These are phyloP conservation scores for Dioszegia hungarica DNA, from an alignment of 768 basidiomycete genomes.

Conservation along the genomic window DNA sequence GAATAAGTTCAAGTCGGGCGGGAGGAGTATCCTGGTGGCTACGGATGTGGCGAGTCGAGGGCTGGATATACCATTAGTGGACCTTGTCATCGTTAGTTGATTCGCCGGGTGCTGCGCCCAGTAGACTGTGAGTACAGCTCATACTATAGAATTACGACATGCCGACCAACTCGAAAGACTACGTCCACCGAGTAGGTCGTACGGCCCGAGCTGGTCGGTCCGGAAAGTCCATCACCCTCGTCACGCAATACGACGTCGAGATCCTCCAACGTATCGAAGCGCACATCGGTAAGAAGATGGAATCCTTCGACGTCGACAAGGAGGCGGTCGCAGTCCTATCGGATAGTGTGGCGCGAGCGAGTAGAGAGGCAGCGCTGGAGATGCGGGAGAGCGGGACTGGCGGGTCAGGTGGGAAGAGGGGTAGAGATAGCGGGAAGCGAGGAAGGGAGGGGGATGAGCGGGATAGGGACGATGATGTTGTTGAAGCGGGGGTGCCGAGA, in stretches of 20 bases:
- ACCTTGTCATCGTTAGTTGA: conserved; percentile 67
- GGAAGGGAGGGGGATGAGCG: conserved; percentile 61
- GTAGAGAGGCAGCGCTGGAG: conserved; percentile 64
- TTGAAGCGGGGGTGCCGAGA: conserved; percentile 81
- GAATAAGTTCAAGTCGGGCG: conserved; percentile 91
- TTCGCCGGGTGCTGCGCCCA: not conserved
- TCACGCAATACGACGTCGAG: conserved; percentile 98
- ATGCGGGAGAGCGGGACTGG: conserved; percentile 68
- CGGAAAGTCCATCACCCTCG: conserved; percentile 94
- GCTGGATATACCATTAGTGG: conserved; percentile 91
- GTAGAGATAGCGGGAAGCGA: conserved; percentile 51
- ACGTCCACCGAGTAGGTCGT: conserved; percentile 95
- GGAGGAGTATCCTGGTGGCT: conserved; percentile 83
- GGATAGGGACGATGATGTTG: conserved; percentile 87
- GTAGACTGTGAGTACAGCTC: not conserved
- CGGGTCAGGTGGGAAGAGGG: conserved; percentile 55
- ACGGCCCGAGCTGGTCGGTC: conserved; percentile 97
- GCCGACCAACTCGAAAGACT: conserved; percentile 96
- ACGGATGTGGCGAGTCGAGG: conserved; percentile 96
- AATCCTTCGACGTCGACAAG: conserved; percentile 70
- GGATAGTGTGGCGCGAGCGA: conserved; percentile 85
- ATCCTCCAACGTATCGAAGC: conserved; percentile 89
- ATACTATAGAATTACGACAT: conserved; percentile 73
- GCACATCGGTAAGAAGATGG: conserved; percentile 88
- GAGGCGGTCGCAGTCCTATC: conserved; percentile 81